Percentiles rank a stretch among this genome's conserved stretches.
phyloP scores from a whole-genome alignment of 2,329 filamentous ascomycete species.

The Fusarium praegraminearum region DNA sequence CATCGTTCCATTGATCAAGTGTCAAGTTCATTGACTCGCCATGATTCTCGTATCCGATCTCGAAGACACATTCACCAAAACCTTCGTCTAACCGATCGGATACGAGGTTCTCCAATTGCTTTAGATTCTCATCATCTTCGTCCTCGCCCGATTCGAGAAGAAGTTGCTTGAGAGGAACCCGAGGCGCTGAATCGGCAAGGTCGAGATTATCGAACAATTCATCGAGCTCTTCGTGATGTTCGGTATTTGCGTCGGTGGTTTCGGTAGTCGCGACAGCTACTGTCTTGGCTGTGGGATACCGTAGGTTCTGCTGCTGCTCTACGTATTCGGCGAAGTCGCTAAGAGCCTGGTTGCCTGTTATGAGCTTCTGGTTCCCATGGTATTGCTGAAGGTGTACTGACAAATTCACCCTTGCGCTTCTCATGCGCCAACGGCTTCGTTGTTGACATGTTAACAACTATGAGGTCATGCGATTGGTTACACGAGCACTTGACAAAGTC shows the following conservation, averaged over 20 bases:
- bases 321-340: constrained; percentile 99
- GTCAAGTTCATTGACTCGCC: constrained; percentile 85
- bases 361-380: constrained; percentile 13
- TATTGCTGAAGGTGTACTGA: constrained; percentile 56
- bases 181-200: constrained; percentile 75
- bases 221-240: constrained; percentile 82
- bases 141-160: constrained; percentile 74
- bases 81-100: constrained; percentile 81
- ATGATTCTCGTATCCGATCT: constrained; percentile 90
- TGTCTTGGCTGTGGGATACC: constrained; percentile 64
- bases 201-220: constrained; percentile 93
- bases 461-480: constrained; percentile 46
- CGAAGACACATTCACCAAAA: constrained; percentile 89
- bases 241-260: constrained; percentile 57
- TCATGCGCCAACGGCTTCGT: constrained; percentile 78
- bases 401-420: constrained; percentile 86
- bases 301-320: constrained; percentile 87
- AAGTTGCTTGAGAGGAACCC: constrained; percentile 79
- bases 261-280: constrained; percentile 45
- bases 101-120: constrained; percentile 74
- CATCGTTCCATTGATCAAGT: constrained; percentile 79
- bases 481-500: constrained; percentile 48
- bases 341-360: constrained; percentile 67
- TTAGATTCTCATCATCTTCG: constrained; percentile 55
- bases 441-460: constrained; percentile 62